These are phyloP conservation scores for Nymphaea thermarum DNA, from an alignment of 164 flowering plant species.

Conservation along the genomic window DNA sequence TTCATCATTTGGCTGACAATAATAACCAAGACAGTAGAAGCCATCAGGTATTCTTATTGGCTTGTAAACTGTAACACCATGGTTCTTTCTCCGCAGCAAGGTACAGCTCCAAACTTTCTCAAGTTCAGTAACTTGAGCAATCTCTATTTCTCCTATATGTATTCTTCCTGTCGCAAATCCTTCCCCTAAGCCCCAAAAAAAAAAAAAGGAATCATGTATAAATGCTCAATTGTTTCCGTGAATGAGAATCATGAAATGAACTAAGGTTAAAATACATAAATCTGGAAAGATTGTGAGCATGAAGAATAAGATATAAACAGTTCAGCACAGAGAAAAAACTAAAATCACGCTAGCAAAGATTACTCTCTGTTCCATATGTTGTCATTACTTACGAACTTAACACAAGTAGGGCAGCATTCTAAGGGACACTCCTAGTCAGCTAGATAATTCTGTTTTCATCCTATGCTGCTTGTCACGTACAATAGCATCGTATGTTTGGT, in stretches of 20 bases:
- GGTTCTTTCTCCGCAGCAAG: constrained; percentile 17
- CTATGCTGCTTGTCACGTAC: too few species aligned
- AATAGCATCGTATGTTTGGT: too few species aligned
- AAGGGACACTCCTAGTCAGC: too few species aligned
- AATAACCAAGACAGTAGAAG: constrained; percentile 62
- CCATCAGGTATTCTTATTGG: constrained; percentile 60
- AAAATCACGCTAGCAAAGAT: not conserved
- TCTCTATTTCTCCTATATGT: constrained; percentile 65
- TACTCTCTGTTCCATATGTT: not conserved
- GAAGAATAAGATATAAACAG: not conserved
- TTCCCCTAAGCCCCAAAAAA: constrained; percentile 28
- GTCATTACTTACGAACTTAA: too few species aligned
- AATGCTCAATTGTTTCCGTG: not conserved
- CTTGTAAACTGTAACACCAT: constrained; percentile 50
- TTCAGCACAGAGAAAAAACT: not conserved
- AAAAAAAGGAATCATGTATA: not conserved
- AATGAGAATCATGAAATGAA: not conserved
- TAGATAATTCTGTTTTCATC: too few species aligned
- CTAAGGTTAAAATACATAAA: not conserved
- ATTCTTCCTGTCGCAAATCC: constrained; percentile 68
- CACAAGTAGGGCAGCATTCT: too few species aligned
- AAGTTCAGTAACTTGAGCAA: constrained; percentile 42
- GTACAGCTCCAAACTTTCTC: constrained; percentile 53
- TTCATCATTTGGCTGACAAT: constrained; percentile 49
- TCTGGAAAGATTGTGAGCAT: not conserved